Evolutionary conservation across 31 red algal genomes (phyloP).

Genomic region (Porphyra umbilicalis): DNA sequence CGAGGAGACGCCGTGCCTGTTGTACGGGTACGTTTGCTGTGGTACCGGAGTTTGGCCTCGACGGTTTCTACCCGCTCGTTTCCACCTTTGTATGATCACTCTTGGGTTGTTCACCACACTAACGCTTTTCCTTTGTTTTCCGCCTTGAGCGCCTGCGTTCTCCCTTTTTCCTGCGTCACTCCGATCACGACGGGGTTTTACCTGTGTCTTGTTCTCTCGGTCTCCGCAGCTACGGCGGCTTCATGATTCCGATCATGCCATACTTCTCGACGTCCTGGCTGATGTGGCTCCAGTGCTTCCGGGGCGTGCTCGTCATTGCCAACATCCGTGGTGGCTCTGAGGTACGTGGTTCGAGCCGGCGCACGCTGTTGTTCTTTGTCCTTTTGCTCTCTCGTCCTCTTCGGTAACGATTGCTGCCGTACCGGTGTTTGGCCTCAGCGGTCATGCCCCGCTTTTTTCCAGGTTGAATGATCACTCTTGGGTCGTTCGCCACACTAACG

Average conservation of each 20-base stretch:
- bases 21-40: too few relatives aligned
- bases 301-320: conserved; percentile 53
- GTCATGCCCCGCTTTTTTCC: not conserved
- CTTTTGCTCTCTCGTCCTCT: too few relatives aligned
- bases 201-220: not conserved
- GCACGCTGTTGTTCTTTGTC: too few relatives aligned
- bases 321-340: conserved; percentile 85
- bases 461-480: too few relatives aligned
- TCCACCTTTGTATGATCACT: too few relatives aligned
- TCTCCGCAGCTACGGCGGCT: conserved; percentile 92
- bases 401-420: too few relatives aligned
- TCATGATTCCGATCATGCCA: conserved; percentile 73
- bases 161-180: not conserved
- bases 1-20: conserved; percentile 29
- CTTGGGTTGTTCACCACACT: too few relatives aligned
- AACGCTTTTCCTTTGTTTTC: not conserved
- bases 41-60: not conserved
- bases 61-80: not conserved
- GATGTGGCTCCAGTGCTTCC: conserved; percentile 56
- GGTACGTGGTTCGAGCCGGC: too few relatives aligned
- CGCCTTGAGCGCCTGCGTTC: not conserved
- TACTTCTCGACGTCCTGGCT: conserved; percentile 51
- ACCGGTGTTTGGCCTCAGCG: not conserved
- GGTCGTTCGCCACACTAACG: too few relatives aligned
- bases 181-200: too few relatives aligned